phyloP scores from a whole-genome alignment of 2,329 filamentous ascomycete species.

The Cryphonectria carpinicola region DNA sequence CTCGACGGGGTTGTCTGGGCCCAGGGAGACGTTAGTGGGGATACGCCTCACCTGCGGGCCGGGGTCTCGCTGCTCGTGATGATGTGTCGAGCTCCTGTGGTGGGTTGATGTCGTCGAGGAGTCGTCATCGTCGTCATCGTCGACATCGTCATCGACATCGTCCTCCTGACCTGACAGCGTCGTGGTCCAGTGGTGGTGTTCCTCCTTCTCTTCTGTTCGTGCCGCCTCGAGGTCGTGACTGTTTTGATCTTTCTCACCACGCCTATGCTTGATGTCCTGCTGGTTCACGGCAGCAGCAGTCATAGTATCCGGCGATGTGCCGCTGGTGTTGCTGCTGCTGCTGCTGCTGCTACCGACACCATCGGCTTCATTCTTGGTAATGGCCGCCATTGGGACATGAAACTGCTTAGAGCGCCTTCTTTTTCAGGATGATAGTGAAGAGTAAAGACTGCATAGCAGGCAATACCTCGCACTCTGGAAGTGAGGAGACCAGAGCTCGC shows the following conservation, averaged over 20 bases:
- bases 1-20: conserved; percentile 36
- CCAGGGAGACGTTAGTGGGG: conserved; percentile 33
- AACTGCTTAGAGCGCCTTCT: conserved; percentile 8
- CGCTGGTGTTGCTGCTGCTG: neutral
- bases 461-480: conserved; percentile 11
- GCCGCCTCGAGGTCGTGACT: conserved; percentile 14
- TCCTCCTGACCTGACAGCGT: conserved; percentile 13
- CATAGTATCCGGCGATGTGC: neutral
- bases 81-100: conserved; percentile 11
- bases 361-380: conserved; percentile 3
- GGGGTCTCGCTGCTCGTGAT: conserved; percentile 10
- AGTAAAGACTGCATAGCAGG: conserved; percentile 27
- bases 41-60: conserved; percentile 19
- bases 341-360: neutral
- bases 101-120: conserved; percentile 6
- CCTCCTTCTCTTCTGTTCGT: conserved; percentile 8
- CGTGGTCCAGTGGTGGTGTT: conserved; percentile 16
- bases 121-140: neutral
- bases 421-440: conserved; percentile 10
- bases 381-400: conserved; percentile 7
- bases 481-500: neutral
- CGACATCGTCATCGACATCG: neutral
- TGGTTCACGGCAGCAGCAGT: conserved; percentile 1
- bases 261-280: neutral
- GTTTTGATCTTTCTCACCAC: neutral